Base-by-base conservation (phyloP, 225 moss, liverwort and hornwort species). In the Bryoerythrophyllum caledonicum region DNA sequence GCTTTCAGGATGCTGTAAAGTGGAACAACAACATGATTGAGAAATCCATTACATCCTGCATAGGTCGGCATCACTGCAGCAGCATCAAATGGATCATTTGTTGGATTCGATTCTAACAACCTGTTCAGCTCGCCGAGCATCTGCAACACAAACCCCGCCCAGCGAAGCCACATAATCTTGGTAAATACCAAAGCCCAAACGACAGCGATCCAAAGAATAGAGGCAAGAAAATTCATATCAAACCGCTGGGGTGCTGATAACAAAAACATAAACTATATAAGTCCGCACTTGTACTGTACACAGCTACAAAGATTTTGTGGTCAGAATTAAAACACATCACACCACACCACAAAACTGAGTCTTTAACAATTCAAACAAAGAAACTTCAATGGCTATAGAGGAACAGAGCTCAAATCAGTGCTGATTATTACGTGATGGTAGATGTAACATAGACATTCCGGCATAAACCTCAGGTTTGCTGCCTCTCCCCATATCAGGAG, bases 401-500 rank as follows among this genome's bases (percentile, higher is more conserved):
- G 14, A 74, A 69, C 74, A 25, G 52, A 24, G 26, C 41, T 46
- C 21, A 43, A 43, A 75, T 25, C 9, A 35, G 79, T 34, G 61
- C 53, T 43, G 74, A 37, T 51, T 63, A 63, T 88, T 81, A 94
- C 96, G 65, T 94, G 88, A 74, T 97, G 96, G 64, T 91, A 97
- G 64, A 97, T 89, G 76, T 84, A 97, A 81, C 94, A 92, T 3
- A 97, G 91, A 82, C 96, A 94, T 82, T 97, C 96, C 9, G 96
- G 96, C 94, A 97, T 92, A 76, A 97, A 97, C 19, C 96, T 86
- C 68, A 97, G 65, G 27, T 97, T 97, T 59, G 92, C 96, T 76
- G 96, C 92, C 87, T 97, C 96, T 69, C 96, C 96, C 96, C 96
- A 97, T 25, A 97, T 97, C 32, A 97, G 79, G 70, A 97, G 90